Evolutionary conservation across 73 alveolate species (phyloP), one percentile per base, ranked within the genome.

Genomic region (Paramecium sonneborni): DNA sequence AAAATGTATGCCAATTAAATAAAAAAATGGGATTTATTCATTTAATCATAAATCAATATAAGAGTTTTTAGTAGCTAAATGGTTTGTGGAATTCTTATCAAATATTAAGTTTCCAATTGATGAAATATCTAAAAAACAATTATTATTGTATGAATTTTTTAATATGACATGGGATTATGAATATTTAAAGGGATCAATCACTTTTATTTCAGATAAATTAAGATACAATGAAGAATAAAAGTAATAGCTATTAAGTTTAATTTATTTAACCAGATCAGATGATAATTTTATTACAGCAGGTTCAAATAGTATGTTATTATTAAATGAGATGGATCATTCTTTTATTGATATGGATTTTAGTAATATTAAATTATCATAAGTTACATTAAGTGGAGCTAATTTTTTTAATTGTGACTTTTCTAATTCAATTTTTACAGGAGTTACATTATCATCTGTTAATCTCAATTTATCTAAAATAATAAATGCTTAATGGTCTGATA

Each of bases 51-150:
- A 74, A n/a, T 74, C 87, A 21, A 30, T 74, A 0, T 43, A 74
- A 74, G 87, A 74, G 34, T 74, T 74, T 74, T 43, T 74, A 1
- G 87, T 74, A 21, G 87, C 87, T 35, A 74, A 74, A 35, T 32
- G 58, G 26, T 74, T 74, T 24, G 34, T 74, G 9, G 87, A 74
- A 14, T 30, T n/a, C 12, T 6, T 74, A 35, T 35, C 39, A 12
- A 38, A 32, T 35, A 74, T 21, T 3, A 35, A 74, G 26, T 38
- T 74, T 74, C 37, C 39, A 11, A 10, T 30, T 2, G 32, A 21
- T 35, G 87, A 74, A 4, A 74, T 15, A 32, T 5, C 28, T 4
- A 21, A 35, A 34, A 35, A 32, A 34, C 23, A 52, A 52, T 3
- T 52, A 52, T 2, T 18, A 12, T 52, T 21, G 3, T 24, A 30